These are phyloP conservation scores for Tricholoma sp. DNA, from an alignment of 768 basidiomycete genomes.

Conservation along the genomic window DNA sequence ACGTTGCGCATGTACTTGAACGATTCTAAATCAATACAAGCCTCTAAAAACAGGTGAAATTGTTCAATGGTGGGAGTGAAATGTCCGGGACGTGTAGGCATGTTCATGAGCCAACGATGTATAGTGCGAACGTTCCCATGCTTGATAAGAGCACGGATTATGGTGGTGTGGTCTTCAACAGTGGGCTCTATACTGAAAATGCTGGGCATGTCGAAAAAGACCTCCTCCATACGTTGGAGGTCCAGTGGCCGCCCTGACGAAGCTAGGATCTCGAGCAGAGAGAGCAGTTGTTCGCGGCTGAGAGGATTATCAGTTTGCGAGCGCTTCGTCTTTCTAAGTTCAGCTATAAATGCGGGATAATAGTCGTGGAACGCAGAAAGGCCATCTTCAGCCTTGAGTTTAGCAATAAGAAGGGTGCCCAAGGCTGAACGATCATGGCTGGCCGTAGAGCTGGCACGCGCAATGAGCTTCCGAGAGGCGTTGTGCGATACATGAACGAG, in stretches of 20 bases:
- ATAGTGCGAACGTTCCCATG: constrained; percentile 39
- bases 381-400: constrained; percentile 20
- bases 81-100: constrained; percentile 44
- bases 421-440: constrained; percentile 6
- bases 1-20: constrained; percentile 30
- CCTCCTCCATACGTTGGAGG: constrained; percentile 46
- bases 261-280: constrained; percentile 41
- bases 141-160: constrained; percentile 44
- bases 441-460: constrained; percentile 10
- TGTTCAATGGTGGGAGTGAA: constrained; percentile 44
- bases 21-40: constrained; percentile 24
- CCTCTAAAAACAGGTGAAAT: constrained; percentile 50
- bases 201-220: constrained; percentile 44
- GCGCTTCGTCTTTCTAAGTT: constrained; percentile 13
- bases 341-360: constrained; percentile 24
- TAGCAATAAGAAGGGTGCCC: constrained; percentile 15
- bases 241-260: constrained; percentile 49
- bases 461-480: constrained; percentile 11
- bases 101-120: constrained; percentile 46
- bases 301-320: constrained; percentile 18
- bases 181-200: constrained; percentile 43
- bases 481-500: constrained; percentile 12
- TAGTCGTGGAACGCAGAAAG: constrained; percentile 29
- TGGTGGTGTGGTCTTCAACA: constrained; percentile 40
- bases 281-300: constrained; percentile 28